These are phyloP conservation scores for Amanita thiersii DNA, from an alignment of 768 basidiomycete species.

Conservation along the genomic window DNA sequence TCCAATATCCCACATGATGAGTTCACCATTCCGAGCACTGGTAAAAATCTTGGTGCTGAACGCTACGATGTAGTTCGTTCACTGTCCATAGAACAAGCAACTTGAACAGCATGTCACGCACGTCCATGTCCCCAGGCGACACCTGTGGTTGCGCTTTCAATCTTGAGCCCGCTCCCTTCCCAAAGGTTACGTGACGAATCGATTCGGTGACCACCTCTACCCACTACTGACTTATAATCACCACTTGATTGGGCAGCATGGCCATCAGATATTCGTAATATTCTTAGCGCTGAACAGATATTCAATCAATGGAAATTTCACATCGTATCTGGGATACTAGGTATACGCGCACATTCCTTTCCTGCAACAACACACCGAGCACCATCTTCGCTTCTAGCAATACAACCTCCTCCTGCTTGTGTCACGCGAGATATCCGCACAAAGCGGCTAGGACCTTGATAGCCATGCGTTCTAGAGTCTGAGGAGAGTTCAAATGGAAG, in stretches of 20 bases:
- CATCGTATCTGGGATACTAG: not conserved
- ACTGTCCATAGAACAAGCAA: not conserved
- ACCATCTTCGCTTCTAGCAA: slow-evolving; percentile 64
- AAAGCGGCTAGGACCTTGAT: slow-evolving; percentile 35
- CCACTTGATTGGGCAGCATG: slow-evolving; percentile 26
- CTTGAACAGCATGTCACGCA: slow-evolving; percentile 21
- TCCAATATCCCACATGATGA: slow-evolving; percentile 78
- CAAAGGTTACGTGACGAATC: slow-evolving; percentile 72
- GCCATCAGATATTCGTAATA: slow-evolving; percentile 45
- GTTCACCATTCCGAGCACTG: slow-evolving; percentile 73
- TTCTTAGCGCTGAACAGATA: slow-evolving; percentile 40
- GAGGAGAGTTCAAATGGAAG: slow-evolving; percentile 25
- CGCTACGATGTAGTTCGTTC: slow-evolving; percentile 25
- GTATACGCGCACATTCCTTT: slow-evolving; percentile 53
- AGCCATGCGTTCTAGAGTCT: slow-evolving; percentile 32
- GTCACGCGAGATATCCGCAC: slow-evolving; percentile 57
- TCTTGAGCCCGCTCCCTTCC: slow-evolving; percentile 71
- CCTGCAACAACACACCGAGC: slow-evolving; percentile 64
- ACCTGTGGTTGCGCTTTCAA: slow-evolving; percentile 71
- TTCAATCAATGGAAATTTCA: not conserved
- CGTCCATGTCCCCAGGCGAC: slow-evolving; percentile 74
- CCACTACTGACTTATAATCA: slow-evolving; percentile 46
- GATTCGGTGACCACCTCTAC: slow-evolving; percentile 57
- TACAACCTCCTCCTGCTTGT: slow-evolving; percentile 53
- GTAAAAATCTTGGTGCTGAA: slow-evolving; percentile 74